A percentile compares a stretch with the other conserved stretches of the same genome.
phyloP scores from a whole-genome alignment of 2,329 filamentous ascomycete genomes.

The Knufia fluminis region DNA sequence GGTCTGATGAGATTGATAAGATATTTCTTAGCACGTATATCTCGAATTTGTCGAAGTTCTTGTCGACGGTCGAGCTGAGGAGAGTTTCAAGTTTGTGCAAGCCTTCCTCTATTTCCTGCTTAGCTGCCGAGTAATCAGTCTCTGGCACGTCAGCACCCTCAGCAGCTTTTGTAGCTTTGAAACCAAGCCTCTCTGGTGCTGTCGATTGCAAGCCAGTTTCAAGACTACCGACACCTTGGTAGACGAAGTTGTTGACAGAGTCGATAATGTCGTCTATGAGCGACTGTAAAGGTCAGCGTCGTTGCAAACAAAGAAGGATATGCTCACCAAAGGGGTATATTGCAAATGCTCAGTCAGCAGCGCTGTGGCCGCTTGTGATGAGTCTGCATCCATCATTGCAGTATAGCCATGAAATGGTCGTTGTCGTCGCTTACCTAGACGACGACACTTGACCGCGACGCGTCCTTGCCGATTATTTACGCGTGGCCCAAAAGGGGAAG shows the following conservation, averaged over 20 bases:
- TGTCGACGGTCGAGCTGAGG: constrained; percentile 70
- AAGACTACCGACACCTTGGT: constrained; percentile 78
- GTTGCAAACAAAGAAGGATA: constrained; percentile 9
- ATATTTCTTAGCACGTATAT: constrained; percentile 87
- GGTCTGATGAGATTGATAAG: constrained; percentile 61
- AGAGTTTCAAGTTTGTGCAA: constrained; percentile 76
- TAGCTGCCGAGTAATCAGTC: constrained; percentile 41
- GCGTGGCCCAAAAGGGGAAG: not conserved
- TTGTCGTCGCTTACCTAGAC: not conserved
- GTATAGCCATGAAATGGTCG: not conserved
- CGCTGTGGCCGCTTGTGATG: constrained; percentile 35
- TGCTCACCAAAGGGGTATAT: constrained; percentile 77
- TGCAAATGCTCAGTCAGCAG: constrained; percentile 92
- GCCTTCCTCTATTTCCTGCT: constrained; percentile 76
- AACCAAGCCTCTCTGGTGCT: constrained; percentile 71
- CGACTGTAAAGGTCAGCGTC: constrained; percentile 47
- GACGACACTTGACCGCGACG: not conserved
- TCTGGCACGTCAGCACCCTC: constrained; percentile 32
- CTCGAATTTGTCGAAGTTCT: constrained; percentile 77
- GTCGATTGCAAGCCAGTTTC: constrained; percentile 71
- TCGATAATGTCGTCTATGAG: constrained; percentile 98
- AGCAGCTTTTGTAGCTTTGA: constrained; percentile 45
- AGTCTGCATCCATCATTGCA: constrained; percentile 16
- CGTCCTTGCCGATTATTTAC: not conserved
- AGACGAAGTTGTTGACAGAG: constrained; percentile 85